Evolutionary conservation across 257 asterid species (phyloP).

Genomic region (Solanum habrochaites): DNA sequence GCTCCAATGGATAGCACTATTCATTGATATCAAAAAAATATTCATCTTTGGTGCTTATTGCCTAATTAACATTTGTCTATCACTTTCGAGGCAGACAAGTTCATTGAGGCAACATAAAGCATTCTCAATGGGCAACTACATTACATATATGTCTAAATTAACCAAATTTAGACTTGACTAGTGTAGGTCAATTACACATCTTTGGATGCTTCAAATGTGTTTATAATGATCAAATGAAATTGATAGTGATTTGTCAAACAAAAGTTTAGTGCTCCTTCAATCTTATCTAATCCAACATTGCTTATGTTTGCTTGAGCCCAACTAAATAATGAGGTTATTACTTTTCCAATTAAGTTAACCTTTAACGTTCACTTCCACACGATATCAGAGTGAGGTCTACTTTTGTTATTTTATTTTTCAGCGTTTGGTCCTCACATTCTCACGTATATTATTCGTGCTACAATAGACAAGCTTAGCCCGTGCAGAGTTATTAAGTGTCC

Average conservation of each 20-base stretch:
- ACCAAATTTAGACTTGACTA: background rate
- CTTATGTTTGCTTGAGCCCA: background rate
- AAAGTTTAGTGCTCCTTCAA: background rate
- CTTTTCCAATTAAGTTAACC: background rate
- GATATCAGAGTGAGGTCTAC: background rate
- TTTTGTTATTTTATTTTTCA: background rate
- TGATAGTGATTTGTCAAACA: background rate
- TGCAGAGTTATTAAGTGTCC: background rate
- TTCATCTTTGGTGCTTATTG: background rate
- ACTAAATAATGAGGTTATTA: background rate
- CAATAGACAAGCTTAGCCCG: background rate
- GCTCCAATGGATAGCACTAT: background rate
- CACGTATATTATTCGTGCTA: background rate
- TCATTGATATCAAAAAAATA: background rate
- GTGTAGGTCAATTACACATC: background rate
- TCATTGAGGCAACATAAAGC: background rate
- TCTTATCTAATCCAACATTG: background rate
- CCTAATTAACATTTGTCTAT: background rate
- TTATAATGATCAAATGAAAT: background rate
- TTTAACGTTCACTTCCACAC: background rate
- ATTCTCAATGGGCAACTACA: background rate
- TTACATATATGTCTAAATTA: background rate
- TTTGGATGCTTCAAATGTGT: background rate
- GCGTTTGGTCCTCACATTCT: background rate
- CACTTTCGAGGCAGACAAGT: slow-evolving; percentile 1